Conservation (phyloP, 805 yeast genomes). For the Yueomyces sp. region DNA sequence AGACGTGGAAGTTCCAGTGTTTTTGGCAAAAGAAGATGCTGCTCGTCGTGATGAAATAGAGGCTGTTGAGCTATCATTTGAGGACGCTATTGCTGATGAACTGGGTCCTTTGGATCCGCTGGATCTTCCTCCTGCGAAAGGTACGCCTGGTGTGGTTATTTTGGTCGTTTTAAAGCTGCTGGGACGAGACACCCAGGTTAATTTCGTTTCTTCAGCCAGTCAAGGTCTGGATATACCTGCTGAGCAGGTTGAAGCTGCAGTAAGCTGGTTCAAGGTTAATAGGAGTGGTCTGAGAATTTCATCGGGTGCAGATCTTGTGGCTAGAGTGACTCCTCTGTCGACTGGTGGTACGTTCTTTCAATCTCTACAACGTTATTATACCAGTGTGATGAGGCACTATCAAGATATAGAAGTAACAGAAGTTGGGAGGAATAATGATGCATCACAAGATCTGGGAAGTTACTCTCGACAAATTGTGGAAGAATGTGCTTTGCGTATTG, state of each 20-base stretch:
- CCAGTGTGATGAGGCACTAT: slow-evolving; percentile 29
- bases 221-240: slow-evolving; percentile 23
- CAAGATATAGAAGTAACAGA: slow-evolving; percentile 1
- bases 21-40: neutral
- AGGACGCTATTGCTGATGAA: neutral
- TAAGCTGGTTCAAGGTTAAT: slow-evolving; percentile 32
- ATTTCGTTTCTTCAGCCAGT: slow-evolving; percentile 30
- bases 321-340: neutral
- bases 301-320: neutral
- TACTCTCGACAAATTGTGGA: slow-evolving; percentile 27
- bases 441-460: neutral
- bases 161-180: slow-evolving; percentile 34
- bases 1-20: neutral
- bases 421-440: neutral
- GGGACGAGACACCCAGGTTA: slow-evolving; percentile 34
- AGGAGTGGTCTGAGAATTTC: slow-evolving; percentile 22
- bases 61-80: neutral
- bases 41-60: neutral
- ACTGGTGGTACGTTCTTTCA: neutral
- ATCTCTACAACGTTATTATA: slow-evolving; percentile 26
- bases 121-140: slow-evolving; percentile 40
- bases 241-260: slow-evolving; percentile 15
- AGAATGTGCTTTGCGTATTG: slow-evolving; percentile 47
- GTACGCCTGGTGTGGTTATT: slow-evolving; percentile 37
- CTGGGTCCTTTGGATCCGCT: slow-evolving; percentile 32